Evolutionary conservation across 192 early-diverging fungal species (phyloP), one percentile per base, ranked within the genome.

Genomic region (Rhizophagus sp.): DNA sequence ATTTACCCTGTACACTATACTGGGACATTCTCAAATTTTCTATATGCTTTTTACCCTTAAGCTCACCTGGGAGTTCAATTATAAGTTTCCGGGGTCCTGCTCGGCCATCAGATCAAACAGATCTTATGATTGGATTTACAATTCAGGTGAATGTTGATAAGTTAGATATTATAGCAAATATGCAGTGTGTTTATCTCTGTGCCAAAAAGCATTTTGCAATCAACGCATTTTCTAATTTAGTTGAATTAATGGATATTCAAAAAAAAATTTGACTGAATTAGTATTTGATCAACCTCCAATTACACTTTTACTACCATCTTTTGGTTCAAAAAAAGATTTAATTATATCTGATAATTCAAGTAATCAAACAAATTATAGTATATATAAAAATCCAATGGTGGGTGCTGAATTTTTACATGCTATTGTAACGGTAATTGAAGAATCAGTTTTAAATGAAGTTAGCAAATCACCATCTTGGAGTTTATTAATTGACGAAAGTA

Each of bases 401-500:
- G 36, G 68, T 36, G 68, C 68, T 44, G 22, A 44, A 9, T 47
- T 47, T 70, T 70, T 70, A 44, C 68, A 70, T 70, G 68, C 68
- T 44, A 70, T 70, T 70, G 68, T 11, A n/a, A 36, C 34, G 22
- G 36, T 70, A 70, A 70, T 70, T 44, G 36, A 70, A 70, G 36
- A 65, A 65, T 24, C 7, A 34, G 34, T 70, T 70, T 70, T 70
- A n/a, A 33, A 27, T 24, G 36, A 70, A 44, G 33, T 70, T 41
- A 0, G 36, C 13, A 70, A 44, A 41, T 70, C 36, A 34, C 22
- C 68, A 41, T 36, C 68, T 12, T 70, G 68, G 34, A 70, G 68
- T 70, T n/a, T 70, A 41, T 70, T 70, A 70, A 70, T 70, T 70
- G 68, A 41, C 15, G 36, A 70, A 36, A 70, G 68, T 70, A 70